Percentiles rank a stretch among this genome's conserved stretches.
Conservation (phyloP, 441 rosid species). For the Biscutella laevigata region DNA sequence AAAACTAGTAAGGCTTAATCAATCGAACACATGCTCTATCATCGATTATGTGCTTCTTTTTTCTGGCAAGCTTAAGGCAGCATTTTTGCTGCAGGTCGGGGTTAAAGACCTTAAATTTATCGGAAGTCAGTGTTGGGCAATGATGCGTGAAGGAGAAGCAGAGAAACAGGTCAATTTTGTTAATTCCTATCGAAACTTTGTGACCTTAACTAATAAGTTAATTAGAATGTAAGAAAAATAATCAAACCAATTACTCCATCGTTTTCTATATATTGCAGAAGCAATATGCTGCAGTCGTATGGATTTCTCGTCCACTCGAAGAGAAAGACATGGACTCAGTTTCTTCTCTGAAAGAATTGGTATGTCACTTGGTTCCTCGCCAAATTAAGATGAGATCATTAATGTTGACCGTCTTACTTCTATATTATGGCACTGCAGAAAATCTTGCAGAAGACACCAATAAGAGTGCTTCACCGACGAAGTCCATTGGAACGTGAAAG, state of each 20-base stretch:
- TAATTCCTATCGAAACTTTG: conserved; percentile 5
- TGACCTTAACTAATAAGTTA: neutral
- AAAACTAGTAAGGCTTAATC: conserved; percentile 45
- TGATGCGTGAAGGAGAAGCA: conserved; percentile 97
- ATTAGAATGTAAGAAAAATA: neutral
- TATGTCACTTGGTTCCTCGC: conserved; percentile 30
- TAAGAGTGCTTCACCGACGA: conserved; percentile 94
- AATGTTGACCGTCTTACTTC: neutral
- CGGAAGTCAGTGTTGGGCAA: conserved; percentile 61
- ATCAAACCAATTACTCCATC: neutral
- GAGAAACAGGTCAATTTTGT: conserved; percentile 64
- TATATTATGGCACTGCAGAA: conserved; percentile 33
- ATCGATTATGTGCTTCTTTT: neutral
- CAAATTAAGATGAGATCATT: no score
- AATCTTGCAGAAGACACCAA: conserved; percentile 79
- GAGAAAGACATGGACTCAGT: conserved; percentile 48
- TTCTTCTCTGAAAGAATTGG: conserved; percentile 60
- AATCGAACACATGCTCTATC: neutral
- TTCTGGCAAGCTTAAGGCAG: conserved; percentile 15
- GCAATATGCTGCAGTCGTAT: conserved; percentile 86
- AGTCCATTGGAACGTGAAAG: conserved; percentile 87
- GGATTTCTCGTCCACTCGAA: conserved; percentile 85
- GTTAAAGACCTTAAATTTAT: conserved; percentile 61
- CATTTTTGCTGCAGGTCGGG: conserved; percentile 45
- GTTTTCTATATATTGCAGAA: conserved; percentile 42